These are phyloP conservation scores for Gynostemma pentaphyllum DNA, from an alignment of 306 rosid species.

Conservation along the genomic window DNA sequence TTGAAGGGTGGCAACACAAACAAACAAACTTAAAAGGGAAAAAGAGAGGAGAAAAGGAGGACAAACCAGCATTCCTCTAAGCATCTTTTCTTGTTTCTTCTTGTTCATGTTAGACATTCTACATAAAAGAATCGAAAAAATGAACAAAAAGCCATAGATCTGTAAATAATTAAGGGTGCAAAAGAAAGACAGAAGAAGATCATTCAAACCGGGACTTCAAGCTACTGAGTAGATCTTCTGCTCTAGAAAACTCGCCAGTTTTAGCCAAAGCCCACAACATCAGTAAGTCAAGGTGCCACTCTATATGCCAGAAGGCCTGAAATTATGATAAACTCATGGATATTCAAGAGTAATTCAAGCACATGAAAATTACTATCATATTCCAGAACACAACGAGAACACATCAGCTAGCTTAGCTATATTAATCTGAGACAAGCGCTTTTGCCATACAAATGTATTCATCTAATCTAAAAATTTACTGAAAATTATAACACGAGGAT, in stretches of 20 bases:
- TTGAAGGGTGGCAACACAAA: neutral
- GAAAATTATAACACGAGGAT: neutral
- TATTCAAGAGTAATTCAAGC: neutral
- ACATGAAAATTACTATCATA: too few species aligned
- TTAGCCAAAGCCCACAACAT: conserved; percentile 61
- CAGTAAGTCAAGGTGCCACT: conserved; percentile 67
- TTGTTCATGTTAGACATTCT: conserved; percentile 47
- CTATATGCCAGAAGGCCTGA: conserved; percentile 72
- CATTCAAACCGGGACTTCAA: conserved; percentile 47
- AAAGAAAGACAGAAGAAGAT: conserved; percentile 16
- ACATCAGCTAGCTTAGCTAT: neutral
- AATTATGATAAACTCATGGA: conserved; percentile 3
- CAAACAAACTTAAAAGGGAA: neutral
- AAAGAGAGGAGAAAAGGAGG: conserved; percentile 4
- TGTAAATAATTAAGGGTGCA: neutral
- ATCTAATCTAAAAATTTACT: too few species aligned
- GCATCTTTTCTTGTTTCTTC: conserved; percentile 52
- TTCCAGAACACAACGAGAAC: neutral
- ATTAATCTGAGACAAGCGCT: neutral
- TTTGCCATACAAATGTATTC: neutral
- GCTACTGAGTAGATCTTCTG: conserved; percentile 57
- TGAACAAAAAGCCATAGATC: neutral
- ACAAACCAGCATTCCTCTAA: conserved; percentile 52
- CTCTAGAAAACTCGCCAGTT: conserved; percentile 37
- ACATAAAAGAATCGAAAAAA: conserved; percentile 9